Evolutionary conservation across 257 asterid genomes (phyloP).

Genomic region (Handroanthus guayacan): DNA sequence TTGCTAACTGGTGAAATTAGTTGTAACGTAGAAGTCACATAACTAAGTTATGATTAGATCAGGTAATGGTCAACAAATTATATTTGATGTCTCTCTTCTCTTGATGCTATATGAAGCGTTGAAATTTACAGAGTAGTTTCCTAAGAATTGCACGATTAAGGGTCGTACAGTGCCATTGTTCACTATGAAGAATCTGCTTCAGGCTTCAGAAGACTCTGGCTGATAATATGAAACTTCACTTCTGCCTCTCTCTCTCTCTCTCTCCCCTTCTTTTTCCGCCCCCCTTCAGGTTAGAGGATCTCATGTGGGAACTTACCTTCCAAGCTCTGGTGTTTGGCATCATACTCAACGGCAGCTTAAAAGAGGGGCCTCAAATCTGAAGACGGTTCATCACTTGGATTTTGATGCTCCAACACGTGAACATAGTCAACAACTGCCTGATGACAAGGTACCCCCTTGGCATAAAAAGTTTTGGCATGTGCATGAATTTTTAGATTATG

Average conservation of each 20-base stretch:
- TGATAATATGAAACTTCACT: not conserved
- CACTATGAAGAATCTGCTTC: not conserved
- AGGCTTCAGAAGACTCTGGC: slow-evolving; percentile 29
- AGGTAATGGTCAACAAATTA: slow-evolving; percentile 1
- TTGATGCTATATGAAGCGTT: not conserved
- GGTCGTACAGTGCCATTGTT: slow-evolving; percentile 12
- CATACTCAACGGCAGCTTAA: slow-evolving; percentile 85
- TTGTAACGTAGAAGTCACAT: not conserved
- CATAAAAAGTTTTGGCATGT: slow-evolving; percentile 36
- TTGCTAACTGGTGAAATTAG: not conserved
- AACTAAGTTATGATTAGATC: slow-evolving; percentile 6
- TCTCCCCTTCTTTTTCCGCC: not conserved
- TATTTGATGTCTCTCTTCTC: not conserved
- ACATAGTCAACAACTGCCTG: slow-evolving; percentile 83
- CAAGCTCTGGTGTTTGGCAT: slow-evolving; percentile 96
- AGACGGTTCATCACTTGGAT: slow-evolving; percentile 93
- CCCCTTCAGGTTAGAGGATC: slow-evolving; percentile 79
- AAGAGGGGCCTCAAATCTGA: slow-evolving; percentile 72
- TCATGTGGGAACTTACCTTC: slow-evolving; percentile 93
- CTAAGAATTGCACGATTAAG: slow-evolving; percentile 15
- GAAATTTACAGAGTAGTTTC: not conserved
- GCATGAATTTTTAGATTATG: slow-evolving; percentile 39
- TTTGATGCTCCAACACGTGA: slow-evolving; percentile 99
- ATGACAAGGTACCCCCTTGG: slow-evolving; percentile 75
- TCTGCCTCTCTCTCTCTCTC: no score